Percentiles rank a stretch among this genome's conserved stretches.
These are phyloP conservation scores for Monilinia vaccinii-corymbosi DNA, from an alignment of 2,329 filamentous ascomycete genomes.

Conservation along the genomic window DNA sequence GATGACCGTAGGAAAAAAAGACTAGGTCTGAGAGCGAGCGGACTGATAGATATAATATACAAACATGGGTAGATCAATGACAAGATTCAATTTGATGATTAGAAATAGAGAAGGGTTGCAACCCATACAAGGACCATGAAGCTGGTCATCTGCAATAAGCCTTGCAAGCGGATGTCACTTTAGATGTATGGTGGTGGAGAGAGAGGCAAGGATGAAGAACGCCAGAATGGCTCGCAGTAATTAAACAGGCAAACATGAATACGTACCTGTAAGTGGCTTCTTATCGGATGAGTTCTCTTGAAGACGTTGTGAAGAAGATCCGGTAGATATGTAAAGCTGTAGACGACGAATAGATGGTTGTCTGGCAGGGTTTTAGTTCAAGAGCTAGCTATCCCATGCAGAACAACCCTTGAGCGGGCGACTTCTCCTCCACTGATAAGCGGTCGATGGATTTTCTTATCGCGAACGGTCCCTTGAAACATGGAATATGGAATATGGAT, in stretches of 20 bases:
- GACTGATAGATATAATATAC: slow-evolving; percentile 27
- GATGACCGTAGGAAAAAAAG: slow-evolving; percentile 18
- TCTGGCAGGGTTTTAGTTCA: slow-evolving; percentile 16
- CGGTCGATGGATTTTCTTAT: background rate
- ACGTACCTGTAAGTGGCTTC: slow-evolving; percentile 14
- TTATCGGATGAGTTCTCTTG: background rate
- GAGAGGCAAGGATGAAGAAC: slow-evolving; percentile 19
- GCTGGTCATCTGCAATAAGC: slow-evolving; percentile 25
- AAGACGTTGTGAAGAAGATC: background rate
- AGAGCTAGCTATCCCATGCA: slow-evolving; percentile 7
- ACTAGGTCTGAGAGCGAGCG: slow-evolving; percentile 23
- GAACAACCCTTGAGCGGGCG: background rate
- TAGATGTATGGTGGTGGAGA: slow-evolving; percentile 12
- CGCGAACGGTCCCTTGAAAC: background rate
- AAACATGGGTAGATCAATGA: slow-evolving; percentile 25
- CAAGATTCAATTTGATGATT: slow-evolving; percentile 26
- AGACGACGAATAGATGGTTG: slow-evolving; percentile 1
- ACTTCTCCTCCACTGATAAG: slow-evolving; percentile 2
- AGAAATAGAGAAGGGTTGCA: slow-evolving; percentile 23
- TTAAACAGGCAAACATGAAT: slow-evolving; percentile 8
- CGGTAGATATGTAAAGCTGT: background rate
- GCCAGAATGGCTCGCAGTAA: slow-evolving; percentile 12
- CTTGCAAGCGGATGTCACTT: slow-evolving; percentile 22
- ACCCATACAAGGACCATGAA: slow-evolving; percentile 17
- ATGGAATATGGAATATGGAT: background rate